Conservation (phyloP, 306 rosid genomes). For the Sindora glabra region DNA sequence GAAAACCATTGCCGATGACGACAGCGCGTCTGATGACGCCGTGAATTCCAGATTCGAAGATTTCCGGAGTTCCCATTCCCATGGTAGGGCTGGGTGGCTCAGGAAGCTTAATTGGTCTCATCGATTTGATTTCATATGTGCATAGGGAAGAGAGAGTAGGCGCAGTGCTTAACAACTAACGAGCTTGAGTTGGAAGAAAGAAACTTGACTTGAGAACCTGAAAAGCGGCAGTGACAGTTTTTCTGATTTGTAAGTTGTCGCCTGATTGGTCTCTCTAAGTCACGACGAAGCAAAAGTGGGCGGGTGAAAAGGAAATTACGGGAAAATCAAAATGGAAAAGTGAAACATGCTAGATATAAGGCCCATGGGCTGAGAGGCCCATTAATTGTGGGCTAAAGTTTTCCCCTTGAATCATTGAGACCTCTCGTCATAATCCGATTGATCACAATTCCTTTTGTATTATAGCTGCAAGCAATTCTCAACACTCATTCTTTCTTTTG, state of each 20-base stretch:
- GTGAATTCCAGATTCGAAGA: constrained; percentile 78
- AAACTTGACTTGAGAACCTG: neutral
- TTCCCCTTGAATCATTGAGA: neutral
- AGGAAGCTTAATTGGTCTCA: constrained; percentile 72
- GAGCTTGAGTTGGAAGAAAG: constrained; percentile 2
- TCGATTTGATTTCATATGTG: neutral
- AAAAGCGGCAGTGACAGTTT: too few species aligned
- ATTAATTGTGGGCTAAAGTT: neutral
- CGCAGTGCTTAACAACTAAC: too few species aligned
- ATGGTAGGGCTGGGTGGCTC: constrained; percentile 75
- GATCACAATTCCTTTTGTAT: too few species aligned
- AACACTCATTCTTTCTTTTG: too few species aligned
- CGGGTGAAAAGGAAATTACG: neutral
- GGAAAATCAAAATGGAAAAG: neutral
- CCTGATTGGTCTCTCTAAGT: too few species aligned
- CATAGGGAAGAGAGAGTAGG: too few species aligned
- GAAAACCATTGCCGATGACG: constrained; percentile 70
- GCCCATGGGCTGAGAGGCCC: constrained; percentile 15
- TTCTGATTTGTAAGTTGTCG: too few species aligned
- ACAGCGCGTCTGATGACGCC: constrained; percentile 76
- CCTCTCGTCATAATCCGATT: too few species aligned
- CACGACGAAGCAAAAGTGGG: neutral
- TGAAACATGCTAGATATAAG: too few species aligned
- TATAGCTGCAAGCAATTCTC: too few species aligned
- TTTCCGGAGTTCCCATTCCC: constrained; percentile 48